Evolutionary conservation across 2,329 filamentous ascomycete genomes (phyloP).

Genomic region (Colletotrichum australisinense): DNA sequence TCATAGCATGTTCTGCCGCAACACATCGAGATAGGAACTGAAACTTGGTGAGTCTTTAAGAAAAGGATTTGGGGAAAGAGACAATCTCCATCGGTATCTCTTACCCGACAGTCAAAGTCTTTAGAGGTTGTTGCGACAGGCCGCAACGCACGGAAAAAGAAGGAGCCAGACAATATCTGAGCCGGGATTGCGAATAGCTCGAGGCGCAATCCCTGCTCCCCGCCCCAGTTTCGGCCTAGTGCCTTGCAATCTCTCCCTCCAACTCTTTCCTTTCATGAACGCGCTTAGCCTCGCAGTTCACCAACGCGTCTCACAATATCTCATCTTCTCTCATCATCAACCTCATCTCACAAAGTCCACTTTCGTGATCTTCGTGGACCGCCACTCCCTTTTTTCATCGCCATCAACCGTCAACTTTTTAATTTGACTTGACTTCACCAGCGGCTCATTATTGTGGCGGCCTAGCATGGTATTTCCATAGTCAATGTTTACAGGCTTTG

Average conservation of each 20-base stretch:
- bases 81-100: neutral
- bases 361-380: neutral
- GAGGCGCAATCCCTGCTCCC: slow-evolving; percentile 23
- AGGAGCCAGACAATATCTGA: neutral
- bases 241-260: slow-evolving; percentile 34
- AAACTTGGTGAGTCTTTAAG: neutral
- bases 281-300: slow-evolving; percentile 35
- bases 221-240: slow-evolving; percentile 25
- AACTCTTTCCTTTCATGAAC: slow-evolving; percentile 31
- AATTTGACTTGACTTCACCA: neutral
- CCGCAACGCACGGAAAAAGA: neutral
- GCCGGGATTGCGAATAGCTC: neutral
- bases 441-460: slow-evolving; percentile 4
- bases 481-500: slow-evolving; percentile 32
- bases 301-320: slow-evolving; percentile 37
- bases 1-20: neutral
- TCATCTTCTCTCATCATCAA: slow-evolving; percentile 35
- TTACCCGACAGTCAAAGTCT: neutral
- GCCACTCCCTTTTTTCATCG: slow-evolving; percentile 5
- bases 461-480: slow-evolving; percentile 34
- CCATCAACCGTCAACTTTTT: neutral
- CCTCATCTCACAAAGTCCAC: slow-evolving; percentile 25
- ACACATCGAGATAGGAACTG: neutral
- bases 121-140: neutral
- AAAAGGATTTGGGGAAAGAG: neutral